Evolutionary conservation across 257 asterid species (phyloP).

Genomic region (Solanum boliviense): DNA sequence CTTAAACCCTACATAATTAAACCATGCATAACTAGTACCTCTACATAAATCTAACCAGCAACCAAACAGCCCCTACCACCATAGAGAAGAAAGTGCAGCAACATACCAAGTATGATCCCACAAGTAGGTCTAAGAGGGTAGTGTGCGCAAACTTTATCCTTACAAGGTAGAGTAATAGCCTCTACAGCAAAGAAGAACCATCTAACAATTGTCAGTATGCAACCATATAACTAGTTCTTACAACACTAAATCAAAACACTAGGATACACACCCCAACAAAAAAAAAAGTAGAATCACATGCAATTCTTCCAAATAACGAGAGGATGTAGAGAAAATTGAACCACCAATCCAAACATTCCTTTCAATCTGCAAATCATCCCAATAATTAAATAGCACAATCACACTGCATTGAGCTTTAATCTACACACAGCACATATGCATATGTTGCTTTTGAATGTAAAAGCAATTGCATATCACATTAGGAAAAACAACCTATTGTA

Average conservation of each 20-base stretch:
- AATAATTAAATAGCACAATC: not conserved
- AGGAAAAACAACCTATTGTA: not conserved
- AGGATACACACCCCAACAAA: not conserved
- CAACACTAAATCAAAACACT: not conserved
- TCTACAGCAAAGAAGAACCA: not conserved
- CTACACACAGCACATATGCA: not conserved
- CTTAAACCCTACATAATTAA: no score
- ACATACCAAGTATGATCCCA: not conserved
- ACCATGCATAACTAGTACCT: no score
- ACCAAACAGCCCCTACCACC: not conserved
- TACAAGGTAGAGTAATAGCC: not conserved
- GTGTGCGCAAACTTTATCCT: not conserved
- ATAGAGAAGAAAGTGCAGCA: not conserved
- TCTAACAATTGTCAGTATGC: not conserved
- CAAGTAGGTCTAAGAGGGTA: not conserved
- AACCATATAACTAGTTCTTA: not conserved
- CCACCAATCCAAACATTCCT: not conserved
- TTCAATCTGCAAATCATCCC: not conserved
- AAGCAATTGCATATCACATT: not conserved
- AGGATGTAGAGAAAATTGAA: not conserved
- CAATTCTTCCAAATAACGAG: not conserved
- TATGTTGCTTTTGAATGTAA: not conserved
- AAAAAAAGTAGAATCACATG: not conserved
- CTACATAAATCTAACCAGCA: no score
- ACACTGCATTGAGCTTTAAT: not conserved